Base-by-base conservation (phyloP, 768 basidiomycete species). In the Pleurotus platypus region DNA sequence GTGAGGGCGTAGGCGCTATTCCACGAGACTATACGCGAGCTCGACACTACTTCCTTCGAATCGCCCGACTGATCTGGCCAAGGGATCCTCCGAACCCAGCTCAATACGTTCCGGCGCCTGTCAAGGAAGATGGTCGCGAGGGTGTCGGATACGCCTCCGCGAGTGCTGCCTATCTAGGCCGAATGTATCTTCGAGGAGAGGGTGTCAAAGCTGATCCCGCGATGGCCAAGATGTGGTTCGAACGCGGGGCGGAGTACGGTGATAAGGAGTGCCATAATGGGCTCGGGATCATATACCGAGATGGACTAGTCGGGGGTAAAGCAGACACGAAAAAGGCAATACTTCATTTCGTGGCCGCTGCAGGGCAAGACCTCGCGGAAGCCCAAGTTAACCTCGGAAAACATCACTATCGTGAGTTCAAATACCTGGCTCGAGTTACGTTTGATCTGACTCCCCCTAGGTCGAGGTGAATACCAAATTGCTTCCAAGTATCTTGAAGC, bases 121-220 rank as follows among this genome's bases (percentile, higher is more conserved):
- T 73, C 62, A 79, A 86, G 71, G 81, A 82, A 9, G 83, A 86
- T 22, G 55, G 26, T 15, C 38, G 45, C 6, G 72, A 72, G 35
- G 72, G 74, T 26, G 70, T 81, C n/a, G 76, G 75, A 2, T 83
- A 86, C 26, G 94, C 92, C 0, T 85, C 89, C 4, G 81, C 86
- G 1, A 88, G 92, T 51, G 94, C 94, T 5, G 92, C 83, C 2
- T 98, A 92, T 70, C 69, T 98, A 5, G 97, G 96, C 0, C 82
- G 93, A 57, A 98, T 99, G 94, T 90, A 89, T 63, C 70, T 99
- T 30, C 79, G 97, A 38, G 96, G 97, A 0, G 97, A 98, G 68
- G 96, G 95, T 5, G 85, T 92, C 20, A 88, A 87, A 63, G 77
- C 78, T 58, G 91, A 98, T 69, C 79, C 82, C 16, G 75, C 78